Percentiles rank a stretch among this genome's conserved stretches.
Evolutionary conservation across 345 rosid genomes (phyloP).

Genomic region (Pistacia integerrima): DNA sequence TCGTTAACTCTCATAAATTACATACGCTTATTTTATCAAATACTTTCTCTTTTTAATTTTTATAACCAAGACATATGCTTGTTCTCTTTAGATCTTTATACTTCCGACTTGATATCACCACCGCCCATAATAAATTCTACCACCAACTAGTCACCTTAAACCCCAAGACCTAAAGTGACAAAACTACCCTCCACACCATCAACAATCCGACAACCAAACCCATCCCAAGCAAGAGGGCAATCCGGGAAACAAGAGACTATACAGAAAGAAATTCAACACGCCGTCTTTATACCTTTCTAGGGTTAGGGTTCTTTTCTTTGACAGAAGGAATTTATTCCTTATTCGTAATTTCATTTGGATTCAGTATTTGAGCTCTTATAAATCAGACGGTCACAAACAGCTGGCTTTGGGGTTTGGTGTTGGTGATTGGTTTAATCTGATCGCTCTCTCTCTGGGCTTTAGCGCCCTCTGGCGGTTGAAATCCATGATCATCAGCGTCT

Average conservation of each 20-base stretch:
- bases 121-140: not conserved
- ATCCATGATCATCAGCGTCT: slow-evolving; percentile 72
- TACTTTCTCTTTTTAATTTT: too few species aligned
- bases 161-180: not conserved
- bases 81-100: too few species aligned
- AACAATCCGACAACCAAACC: not conserved
- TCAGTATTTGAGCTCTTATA: not conserved
- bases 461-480: slow-evolving; percentile 52
- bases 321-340: not conserved
- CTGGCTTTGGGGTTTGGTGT: slow-evolving; percentile 7
- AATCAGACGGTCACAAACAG: not conserved
- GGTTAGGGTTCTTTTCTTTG: slow-evolving; percentile 22
- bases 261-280: not conserved
- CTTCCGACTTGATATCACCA: not conserved
- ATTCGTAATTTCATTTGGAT: not conserved
- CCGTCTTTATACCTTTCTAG: not conserved
- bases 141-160: not conserved
- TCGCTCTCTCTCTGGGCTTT: slow-evolving; percentile 39
- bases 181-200: not conserved
- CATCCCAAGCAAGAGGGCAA: not conserved
- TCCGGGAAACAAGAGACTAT: not conserved
- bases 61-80: too few species aligned
- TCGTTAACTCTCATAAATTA: too few species aligned
- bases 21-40: not conserved
- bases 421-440: slow-evolving; percentile 10